Evolutionary conservation across 1,284 basidiomycete species (phyloP), one percentile per base, ranked within the genome.

Genomic region (Tetrapyrgos nigripes): DNA sequence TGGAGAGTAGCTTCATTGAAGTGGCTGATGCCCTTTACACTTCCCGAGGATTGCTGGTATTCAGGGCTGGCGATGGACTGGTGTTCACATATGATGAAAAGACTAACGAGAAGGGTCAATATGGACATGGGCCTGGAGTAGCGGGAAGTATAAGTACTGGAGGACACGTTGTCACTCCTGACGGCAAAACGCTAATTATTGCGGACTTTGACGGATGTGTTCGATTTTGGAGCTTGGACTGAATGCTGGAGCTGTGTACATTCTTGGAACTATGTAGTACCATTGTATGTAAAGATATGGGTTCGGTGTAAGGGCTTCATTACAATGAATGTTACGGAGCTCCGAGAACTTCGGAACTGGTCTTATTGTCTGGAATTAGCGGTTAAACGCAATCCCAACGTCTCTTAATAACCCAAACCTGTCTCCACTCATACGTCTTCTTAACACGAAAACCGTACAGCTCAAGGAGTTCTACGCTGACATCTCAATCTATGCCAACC

Each of bases 231-330:
- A 28, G 17, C 27, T 19, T 53, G n/a, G n/a, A n/a, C n/a, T n/a
- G n/a, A n/a, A n/a, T n/a, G n/a, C n/a, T n/a, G n/a, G n/a, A n/a
- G n/a, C n/a, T n/a, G n/a, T n/a, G n/a, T n/a, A n/a, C n/a, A n/a
- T n/a, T n/a, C n/a, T n/a, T n/a, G n/a, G n/a, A n/a, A n/a, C n/a
- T n/a, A n/a, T n/a, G n/a, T n/a, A n/a, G n/a, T n/a, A n/a, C n/a
- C n/a, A n/a, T n/a, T n/a, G n/a, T n/a, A n/a, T n/a, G n/a, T n/a
- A 58, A 1, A 60, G 48, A 33, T 26, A 60, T 5, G 24, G 58
- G 11, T 62, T 62, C 35, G n/a, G n/a, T n/a, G n/a, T n/a, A n/a
- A n/a, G n/a, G n/a, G n/a, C n/a, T n/a, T n/a, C n/a, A n/a, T n/a
- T n/a, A n/a, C n/a, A n/a, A n/a, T n/a, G n/a, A n/a, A n/a, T n/a